These are phyloP conservation scores for Pleurotus sapidus DNA, from an alignment of 768 basidiomycete species.

Conservation along the genomic window DNA sequence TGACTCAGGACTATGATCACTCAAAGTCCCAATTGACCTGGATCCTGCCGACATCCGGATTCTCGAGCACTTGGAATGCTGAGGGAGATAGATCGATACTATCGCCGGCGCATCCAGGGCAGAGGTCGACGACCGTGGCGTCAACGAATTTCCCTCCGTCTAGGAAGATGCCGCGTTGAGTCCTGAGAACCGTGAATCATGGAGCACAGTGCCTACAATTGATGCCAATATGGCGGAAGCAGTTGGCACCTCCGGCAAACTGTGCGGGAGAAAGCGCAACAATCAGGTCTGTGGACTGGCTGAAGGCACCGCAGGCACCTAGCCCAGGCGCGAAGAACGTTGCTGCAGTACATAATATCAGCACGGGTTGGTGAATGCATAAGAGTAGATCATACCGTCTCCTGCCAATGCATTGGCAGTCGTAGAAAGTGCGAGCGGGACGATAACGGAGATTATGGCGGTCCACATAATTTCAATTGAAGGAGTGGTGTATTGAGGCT, in stretches of 20 bases:
- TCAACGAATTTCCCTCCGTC: constrained; percentile 18
- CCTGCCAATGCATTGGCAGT: constrained; percentile 5
- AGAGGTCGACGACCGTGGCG: constrained; percentile 23
- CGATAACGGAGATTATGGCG: neutral
- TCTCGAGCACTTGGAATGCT: constrained; percentile 20
- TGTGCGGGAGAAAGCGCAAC: constrained; percentile 20
- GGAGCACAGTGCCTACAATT: constrained; percentile 13
- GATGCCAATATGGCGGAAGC: constrained; percentile 21
- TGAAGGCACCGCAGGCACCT: constrained; percentile 21
- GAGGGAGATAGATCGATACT: constrained; percentile 25
- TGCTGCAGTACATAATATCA: neutral
- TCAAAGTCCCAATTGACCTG: constrained; percentile 17
- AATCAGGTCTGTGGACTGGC: constrained; percentile 18
- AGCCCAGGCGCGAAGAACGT: constrained; percentile 8
- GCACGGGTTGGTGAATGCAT: neutral
- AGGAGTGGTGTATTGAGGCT: too few species aligned
- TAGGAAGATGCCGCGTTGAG: constrained; percentile 1
- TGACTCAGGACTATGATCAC: neutral
- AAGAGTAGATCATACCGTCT: neutral
- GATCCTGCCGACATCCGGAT: constrained; percentile 14
- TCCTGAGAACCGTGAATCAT: neutral
- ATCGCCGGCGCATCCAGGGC: constrained; percentile 20
- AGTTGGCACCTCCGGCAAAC: constrained; percentile 17
- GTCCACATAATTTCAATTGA: too few species aligned
- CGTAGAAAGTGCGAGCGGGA: neutral